Evolutionary conservation across 176 grass and related monocot species (phyloP).

Genomic region (Bonia amplexicaulis): DNA sequence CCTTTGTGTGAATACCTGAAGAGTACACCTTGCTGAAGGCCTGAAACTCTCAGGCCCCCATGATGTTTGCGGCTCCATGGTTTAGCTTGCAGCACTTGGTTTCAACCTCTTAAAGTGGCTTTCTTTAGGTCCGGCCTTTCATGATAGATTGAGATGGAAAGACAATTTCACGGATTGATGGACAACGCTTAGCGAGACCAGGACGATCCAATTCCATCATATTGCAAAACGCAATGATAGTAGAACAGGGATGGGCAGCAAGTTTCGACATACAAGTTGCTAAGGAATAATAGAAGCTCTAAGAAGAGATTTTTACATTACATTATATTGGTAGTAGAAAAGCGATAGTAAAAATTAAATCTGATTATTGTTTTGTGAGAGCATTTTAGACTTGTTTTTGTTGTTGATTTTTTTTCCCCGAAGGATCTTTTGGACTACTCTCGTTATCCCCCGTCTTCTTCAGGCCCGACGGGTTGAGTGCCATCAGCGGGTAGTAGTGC

Average conservation of each 20-base stretch:
- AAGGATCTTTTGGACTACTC: too few species aligned
- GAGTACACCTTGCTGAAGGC: background rate
- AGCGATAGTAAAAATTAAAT: too few species aligned
- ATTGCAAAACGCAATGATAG: background rate
- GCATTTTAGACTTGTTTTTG: too few species aligned
- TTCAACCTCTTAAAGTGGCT: slow-evolving; percentile 19
- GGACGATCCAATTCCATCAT: background rate
- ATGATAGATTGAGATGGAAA: background rate
- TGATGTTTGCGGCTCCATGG: slow-evolving; percentile 7
- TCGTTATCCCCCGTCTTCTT: slow-evolving; percentile 59
- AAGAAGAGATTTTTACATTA: background rate
- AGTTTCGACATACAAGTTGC: background rate
- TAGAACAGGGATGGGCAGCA: background rate
- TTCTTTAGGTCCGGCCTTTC: background rate
- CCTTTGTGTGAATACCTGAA: background rate
- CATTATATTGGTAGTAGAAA: too few species aligned
- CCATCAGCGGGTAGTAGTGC: slow-evolving; percentile 53
- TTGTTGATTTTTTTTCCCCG: too few species aligned
- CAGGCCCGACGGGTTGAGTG: slow-evolving; percentile 32
- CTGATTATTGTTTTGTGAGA: too few species aligned
- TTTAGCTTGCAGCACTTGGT: background rate
- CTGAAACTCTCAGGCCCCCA: background rate
- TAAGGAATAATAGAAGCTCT: background rate
- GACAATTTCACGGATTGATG: background rate
- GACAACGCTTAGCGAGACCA: background rate